phyloP scores from a whole-genome alignment of 2,329 filamentous ascomycete species.

The Lecanosticta acicola region DNA sequence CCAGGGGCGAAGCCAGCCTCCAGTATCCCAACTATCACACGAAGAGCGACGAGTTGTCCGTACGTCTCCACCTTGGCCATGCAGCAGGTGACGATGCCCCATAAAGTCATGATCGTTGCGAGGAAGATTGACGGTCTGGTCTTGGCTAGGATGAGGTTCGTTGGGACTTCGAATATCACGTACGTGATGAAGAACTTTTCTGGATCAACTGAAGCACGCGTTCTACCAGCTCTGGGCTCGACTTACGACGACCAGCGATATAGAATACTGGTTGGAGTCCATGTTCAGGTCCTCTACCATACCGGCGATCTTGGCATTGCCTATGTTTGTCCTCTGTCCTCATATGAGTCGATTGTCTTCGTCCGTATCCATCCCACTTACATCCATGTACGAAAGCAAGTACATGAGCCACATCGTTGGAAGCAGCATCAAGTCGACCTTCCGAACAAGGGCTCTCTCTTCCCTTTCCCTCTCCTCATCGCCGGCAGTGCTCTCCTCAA shows the following conservation, averaged over 20 bases:
- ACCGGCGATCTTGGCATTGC: slow-evolving; percentile 49
- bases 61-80: slow-evolving; percentile 48
- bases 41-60: slow-evolving; percentile 46
- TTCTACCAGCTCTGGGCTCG: not conserved
- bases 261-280: slow-evolving; percentile 47
- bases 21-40: slow-evolving; percentile 52
- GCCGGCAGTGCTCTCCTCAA: slow-evolving; percentile 17
- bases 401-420: slow-evolving; percentile 50
- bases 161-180: slow-evolving; percentile 50
- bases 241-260: slow-evolving; percentile 45
- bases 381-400: slow-evolving; percentile 44
- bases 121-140: slow-evolving; percentile 48
- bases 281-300: slow-evolving; percentile 46
- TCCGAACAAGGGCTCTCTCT: slow-evolving; percentile 42
- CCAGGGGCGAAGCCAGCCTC: slow-evolving; percentile 54
- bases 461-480: slow-evolving; percentile 26
- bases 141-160: slow-evolving; percentile 49
- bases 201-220: not conserved
- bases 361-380: no score
- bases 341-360: no score
- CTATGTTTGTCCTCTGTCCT: slow-evolving; percentile 35
- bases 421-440: slow-evolving; percentile 42
- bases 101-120: slow-evolving; percentile 49
- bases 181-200: slow-evolving; percentile 28
- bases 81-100: slow-evolving; percentile 45